Evolutionary conservation across 805 yeast genomes (phyloP).

Genomic region (Candida sphagnicola): DNA sequence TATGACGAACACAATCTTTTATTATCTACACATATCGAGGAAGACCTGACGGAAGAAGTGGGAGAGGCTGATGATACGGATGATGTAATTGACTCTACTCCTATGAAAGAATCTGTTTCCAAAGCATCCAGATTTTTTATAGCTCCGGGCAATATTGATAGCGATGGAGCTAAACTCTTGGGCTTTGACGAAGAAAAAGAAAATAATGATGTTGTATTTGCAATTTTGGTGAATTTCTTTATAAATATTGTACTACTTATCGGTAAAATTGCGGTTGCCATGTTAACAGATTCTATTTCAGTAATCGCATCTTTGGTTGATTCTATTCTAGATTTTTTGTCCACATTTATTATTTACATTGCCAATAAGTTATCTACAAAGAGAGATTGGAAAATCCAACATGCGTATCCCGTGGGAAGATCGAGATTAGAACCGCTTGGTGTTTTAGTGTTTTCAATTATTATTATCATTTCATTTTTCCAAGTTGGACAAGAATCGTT

Average conservation of each 20-base stretch:
- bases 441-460: constrained; percentile 64
- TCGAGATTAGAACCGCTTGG: constrained; percentile 76
- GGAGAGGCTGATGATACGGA: neutral
- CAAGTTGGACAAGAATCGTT: constrained; percentile 69
- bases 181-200: constrained; percentile 45
- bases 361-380: constrained; percentile 49
- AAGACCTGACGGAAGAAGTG: constrained; percentile 13
- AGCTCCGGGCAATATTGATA: constrained; percentile 59
- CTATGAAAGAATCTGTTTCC: constrained; percentile 11
- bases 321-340: constrained; percentile 67
- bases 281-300: constrained; percentile 69
- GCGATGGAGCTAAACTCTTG: constrained; percentile 53
- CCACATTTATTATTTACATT: constrained; percentile 67
- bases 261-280: constrained; percentile 58
- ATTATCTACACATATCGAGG: constrained; percentile 17
- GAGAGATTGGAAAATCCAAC: constrained; percentile 44
- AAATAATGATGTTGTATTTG: constrained; percentile 45
- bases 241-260: constrained; percentile 55
- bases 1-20: constrained; percentile 43
- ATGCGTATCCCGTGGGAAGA: constrained; percentile 65
- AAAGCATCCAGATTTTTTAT: constrained; percentile 31
- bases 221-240: constrained; percentile 61
- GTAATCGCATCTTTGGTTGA: constrained; percentile 77
- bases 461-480: constrained; percentile 66
- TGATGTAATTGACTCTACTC: neutral